These are phyloP conservation scores for Aspergillus sp. DNA, from an alignment of 2,329 filamentous ascomycete genomes.

Conservation along the genomic window DNA sequence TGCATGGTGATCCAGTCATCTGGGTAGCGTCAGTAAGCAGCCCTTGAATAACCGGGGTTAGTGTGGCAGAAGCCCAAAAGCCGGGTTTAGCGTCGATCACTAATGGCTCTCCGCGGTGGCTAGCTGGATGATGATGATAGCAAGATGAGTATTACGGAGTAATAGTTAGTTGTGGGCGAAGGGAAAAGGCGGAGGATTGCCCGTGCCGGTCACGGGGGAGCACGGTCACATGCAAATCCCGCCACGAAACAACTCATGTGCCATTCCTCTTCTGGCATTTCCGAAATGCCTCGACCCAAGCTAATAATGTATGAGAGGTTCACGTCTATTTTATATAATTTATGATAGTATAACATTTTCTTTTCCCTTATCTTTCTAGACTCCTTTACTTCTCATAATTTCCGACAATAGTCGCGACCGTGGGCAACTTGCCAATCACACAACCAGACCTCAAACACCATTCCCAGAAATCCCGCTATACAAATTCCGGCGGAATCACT, in stretches of 20 bases:
- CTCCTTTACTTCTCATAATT: conserved; percentile 32
- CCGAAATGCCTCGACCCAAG: no score
- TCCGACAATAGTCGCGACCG: conserved; percentile 73
- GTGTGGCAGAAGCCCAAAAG: not conserved
- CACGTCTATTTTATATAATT: no score
- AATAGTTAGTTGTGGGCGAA: not conserved
- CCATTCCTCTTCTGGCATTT: no score
- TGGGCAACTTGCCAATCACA: conserved; percentile 83
- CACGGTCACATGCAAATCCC: no score
- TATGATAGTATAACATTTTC: no score
- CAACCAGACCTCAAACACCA: conserved; percentile 76
- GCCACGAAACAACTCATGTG: no score
- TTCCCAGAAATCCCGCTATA: conserved; percentile 79
- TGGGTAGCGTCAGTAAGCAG: not conserved
- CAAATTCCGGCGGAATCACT: conserved; percentile 92
- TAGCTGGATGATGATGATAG: not conserved
- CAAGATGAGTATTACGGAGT: not conserved
- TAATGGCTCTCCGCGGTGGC: no score
- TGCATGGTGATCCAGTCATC: conserved; percentile 8
- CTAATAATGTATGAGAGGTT: no score
- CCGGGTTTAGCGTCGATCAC: not conserved
- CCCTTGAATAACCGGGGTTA: not conserved
- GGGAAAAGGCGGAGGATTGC: no score
- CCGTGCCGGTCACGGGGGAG: no score
- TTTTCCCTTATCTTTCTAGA: no score